Base-by-base conservation (phyloP, 1,139 yeast genomes). In the Pichia terricola region DNA sequence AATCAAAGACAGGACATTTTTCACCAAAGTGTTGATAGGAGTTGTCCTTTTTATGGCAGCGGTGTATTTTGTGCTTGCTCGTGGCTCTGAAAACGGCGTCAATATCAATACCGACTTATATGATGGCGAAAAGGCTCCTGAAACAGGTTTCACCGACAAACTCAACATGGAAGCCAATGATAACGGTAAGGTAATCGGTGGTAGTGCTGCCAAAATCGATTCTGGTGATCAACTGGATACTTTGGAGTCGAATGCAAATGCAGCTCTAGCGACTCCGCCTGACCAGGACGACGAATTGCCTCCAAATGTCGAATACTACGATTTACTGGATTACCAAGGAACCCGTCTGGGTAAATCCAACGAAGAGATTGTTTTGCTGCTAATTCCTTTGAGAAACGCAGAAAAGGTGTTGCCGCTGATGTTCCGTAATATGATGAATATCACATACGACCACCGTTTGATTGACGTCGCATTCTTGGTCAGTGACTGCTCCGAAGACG, bases 381-480 rank as follows among this genome's bases (percentile, higher is more conserved):
- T 83, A 52, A 75, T 87, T 61, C 96, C 96, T 2, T 66, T 87
- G 48, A 72, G 94, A 58, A 83, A 87, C 58, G 95, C 95, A 0
- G 89, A 82, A 55, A 70, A 73, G 37, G 91, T 85, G 27, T 66
- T 87, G 47, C 88, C 94, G 8, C 70, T 85, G 69, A 87, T 89
- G 67, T 85, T 87, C 65, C 81, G 81, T 57, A 84, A 86, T 62
- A 66, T 87, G 60, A 82, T 83, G 87, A 85, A 85, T 60, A 68
- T 87, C 61, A 82, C 94, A 2, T 87, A 87, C 60, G 88, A 87
- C 46, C 96, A 87, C 60, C 71, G 75, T 30, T 67, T 84, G 52
- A 81, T 87, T 46, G 96, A 87, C 63, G 69, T 87, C 52, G 94
- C 91, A 31, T 86, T 87, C 58, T 69, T 87, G 57, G 91, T 87